Evolutionary conservation across 169 alveolate species (phyloP).

Genomic region (Plasmodium billcollinsi): DNA sequence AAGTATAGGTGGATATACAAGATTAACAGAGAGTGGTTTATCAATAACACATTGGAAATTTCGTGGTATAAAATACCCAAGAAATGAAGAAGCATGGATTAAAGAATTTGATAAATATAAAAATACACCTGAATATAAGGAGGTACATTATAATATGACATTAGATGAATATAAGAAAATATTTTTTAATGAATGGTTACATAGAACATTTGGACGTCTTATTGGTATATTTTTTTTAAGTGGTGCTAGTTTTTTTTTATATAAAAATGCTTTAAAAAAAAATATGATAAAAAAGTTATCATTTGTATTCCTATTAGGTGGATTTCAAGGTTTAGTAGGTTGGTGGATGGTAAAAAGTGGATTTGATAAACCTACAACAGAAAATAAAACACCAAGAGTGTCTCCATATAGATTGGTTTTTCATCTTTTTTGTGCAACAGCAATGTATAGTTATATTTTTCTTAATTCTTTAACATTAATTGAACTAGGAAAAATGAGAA

Average conservation of each 20-base stretch:
- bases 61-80: conserved; percentile 88
- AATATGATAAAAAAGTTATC: conserved; percentile 74
- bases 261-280: conserved; percentile 81
- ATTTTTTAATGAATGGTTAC: conserved; percentile 93
- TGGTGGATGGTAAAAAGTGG: conserved; percentile 90
- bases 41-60: conserved; percentile 94
- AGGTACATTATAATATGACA: conserved; percentile 89
- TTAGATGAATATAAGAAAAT: conserved; percentile 91
- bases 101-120: conserved; percentile 89
- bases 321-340: conserved; percentile 86
- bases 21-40: conserved; percentile 92
- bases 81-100: conserved; percentile 89
- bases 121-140: conserved; percentile 90
- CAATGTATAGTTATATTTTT: conserved; percentile 81
- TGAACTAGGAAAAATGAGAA: conserved; percentile 63
- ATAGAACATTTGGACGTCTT: conserved; percentile 90
- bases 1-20: conserved; percentile 92
- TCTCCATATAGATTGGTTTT: conserved; percentile 85
- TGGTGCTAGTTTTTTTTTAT: conserved; percentile 86
- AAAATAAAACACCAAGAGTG: conserved; percentile 86
- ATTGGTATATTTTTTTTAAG: conserved; percentile 87
- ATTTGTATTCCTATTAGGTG: conserved; percentile 79
- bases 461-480: conserved; percentile 80
- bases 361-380: conserved; percentile 83
- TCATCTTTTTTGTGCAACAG: conserved; percentile 84